Percentiles rank a stretch among this genome's conserved stretches.
These are phyloP conservation scores for Clarireedia monteithiana DNA, from an alignment of 2,329 filamentous ascomycete genomes.

Conservation along the genomic window DNA sequence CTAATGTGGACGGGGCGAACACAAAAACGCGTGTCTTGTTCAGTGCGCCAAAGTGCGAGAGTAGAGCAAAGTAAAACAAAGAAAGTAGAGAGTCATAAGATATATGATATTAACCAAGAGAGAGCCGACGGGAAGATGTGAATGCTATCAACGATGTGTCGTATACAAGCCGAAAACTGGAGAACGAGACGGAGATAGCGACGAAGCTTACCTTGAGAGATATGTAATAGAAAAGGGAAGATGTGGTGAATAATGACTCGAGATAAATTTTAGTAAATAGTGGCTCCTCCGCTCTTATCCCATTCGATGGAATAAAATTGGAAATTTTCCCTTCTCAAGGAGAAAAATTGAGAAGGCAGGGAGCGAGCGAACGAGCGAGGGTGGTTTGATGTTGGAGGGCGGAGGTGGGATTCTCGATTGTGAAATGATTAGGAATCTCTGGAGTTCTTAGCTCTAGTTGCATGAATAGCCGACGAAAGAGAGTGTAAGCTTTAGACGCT, in stretches of 20 bases:
- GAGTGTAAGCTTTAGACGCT: no score
- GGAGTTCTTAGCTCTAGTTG: no score
- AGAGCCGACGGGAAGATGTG: neutral
- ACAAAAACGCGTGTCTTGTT: slow-evolving; percentile 1
- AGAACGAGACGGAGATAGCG: neutral
- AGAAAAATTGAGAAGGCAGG: neutral
- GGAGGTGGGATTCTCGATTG: neutral
- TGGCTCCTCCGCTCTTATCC: slow-evolving; percentile 2
- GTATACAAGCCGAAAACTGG: neutral
- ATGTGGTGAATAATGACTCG: no score
- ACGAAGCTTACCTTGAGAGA: neutral
- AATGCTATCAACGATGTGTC: neutral
- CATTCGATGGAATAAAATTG: slow-evolving; percentile 2
- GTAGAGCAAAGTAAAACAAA: neutral
- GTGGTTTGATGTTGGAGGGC: neutral
- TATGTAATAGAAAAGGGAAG: no score
- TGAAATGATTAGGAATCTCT: neutral
- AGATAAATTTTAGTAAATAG: no score
- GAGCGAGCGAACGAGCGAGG: neutral
- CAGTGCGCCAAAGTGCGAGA: neutral
- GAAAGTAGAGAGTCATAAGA: neutral
- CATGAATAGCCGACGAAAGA: no score
- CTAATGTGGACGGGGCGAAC: slow-evolving; percentile 38
- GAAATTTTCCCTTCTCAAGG: slow-evolving; percentile 3
- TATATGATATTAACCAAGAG: neutral